phyloP scores from a whole-genome alignment of 164 flowering plant genomes.

The Stephania japonica region DNA sequence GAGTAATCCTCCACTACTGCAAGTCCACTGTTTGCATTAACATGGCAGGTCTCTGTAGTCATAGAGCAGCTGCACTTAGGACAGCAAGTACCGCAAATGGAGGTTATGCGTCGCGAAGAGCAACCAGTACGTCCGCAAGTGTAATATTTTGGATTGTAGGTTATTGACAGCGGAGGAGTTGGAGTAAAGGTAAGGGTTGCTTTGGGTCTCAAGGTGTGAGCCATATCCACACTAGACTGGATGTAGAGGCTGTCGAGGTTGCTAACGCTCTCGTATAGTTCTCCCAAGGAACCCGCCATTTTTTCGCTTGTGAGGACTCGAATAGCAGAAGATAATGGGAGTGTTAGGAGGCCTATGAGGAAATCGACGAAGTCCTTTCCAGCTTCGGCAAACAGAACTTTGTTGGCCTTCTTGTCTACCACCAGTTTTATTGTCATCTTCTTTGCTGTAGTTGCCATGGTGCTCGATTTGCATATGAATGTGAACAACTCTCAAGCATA shows the following conservation, averaged over 20 bases:
- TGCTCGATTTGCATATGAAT: too few relatives aligned
- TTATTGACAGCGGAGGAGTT: too few relatives aligned
- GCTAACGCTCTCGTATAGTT: slow-evolving; percentile 5
- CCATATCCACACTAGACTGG: not conserved
- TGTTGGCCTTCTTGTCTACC: slow-evolving; percentile 14
- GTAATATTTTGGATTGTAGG: too few relatives aligned
- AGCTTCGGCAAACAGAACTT: slow-evolving; percentile 9
- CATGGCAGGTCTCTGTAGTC: too few relatives aligned
- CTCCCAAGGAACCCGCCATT: slow-evolving; percentile 5
- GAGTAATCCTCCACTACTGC: too few relatives aligned
- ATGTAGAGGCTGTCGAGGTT: not conserved
- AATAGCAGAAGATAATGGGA: slow-evolving; percentile 5
- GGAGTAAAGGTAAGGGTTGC: not conserved
- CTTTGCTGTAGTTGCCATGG: not conserved
- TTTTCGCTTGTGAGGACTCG: not conserved
- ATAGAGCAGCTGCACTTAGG: too few relatives aligned
- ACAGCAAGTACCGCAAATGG: too few relatives aligned
- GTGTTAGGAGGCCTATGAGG: slow-evolving; percentile 14
- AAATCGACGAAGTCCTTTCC: slow-evolving; percentile 12
- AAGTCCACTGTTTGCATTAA: too few relatives aligned
- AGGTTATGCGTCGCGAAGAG: not conserved
- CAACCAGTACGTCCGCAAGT: not conserved
- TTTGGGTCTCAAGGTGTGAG: not conserved
- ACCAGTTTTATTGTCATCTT: slow-evolving; percentile 12
- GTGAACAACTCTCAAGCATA: too few relatives aligned